phyloP scores from a whole-genome alignment of 768 basidiomycete genomes.

The Cubamyces sp. region DNA sequence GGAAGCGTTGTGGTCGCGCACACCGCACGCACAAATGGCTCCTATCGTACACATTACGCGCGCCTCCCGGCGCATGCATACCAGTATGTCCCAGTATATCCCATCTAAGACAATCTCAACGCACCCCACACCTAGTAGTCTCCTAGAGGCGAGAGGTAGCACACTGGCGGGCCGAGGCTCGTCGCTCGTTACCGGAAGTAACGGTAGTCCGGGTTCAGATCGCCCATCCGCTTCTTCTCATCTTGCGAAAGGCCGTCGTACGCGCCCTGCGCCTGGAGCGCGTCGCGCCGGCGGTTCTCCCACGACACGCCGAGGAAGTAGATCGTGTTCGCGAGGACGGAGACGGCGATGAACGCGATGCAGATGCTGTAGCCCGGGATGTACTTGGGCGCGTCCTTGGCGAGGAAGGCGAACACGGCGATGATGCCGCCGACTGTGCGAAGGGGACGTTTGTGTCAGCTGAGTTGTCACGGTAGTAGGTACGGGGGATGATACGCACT shows the following conservation, averaged over 20 bases:
- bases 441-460: background rate
- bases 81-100: conserved; percentile 5
- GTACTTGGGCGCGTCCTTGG: conserved; percentile 34
- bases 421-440: conserved; percentile 35
- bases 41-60: conserved; percentile 19
- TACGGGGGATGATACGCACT: conserved; percentile 21
- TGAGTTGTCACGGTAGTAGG: background rate
- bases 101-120: background rate
- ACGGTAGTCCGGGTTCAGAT: conserved; percentile 32
- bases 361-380: conserved; percentile 33
- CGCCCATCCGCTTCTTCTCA: conserved; percentile 30
- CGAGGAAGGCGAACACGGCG: conserved; percentile 34
- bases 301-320: conserved; percentile 30
- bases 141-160: too few species aligned
- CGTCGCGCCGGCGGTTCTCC: conserved; percentile 30
- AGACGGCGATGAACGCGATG: conserved; percentile 33
- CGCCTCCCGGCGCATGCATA: conserved; percentile 8
- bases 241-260: conserved; percentile 21
- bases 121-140: too few species aligned
- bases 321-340: conserved; percentile 26
- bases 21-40: background rate
- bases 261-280: conserved; percentile 14
- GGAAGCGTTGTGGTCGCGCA: background rate
- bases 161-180: background rate
- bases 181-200: conserved; percentile 23